These are phyloP conservation scores for Fremontodendron californicum DNA, from an alignment of 345 rosid species.

Conservation along the genomic window DNA sequence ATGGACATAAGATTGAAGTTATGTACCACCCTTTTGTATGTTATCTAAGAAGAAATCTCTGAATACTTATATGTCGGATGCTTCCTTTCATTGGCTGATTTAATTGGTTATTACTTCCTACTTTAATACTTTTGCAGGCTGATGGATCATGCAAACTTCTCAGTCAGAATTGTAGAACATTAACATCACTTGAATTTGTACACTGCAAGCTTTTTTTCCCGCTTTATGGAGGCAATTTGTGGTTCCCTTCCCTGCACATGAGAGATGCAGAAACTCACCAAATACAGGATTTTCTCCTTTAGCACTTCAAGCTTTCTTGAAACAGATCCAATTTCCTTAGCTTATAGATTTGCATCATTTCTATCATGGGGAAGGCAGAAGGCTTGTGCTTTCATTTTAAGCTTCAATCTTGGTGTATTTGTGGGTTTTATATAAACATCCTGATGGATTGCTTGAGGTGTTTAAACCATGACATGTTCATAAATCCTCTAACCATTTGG, in stretches of 20 bases:
- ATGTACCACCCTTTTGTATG: background rate
- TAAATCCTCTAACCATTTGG: too few species aligned
- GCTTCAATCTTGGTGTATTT: conserved; percentile 7
- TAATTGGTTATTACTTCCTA: conserved; percentile 12
- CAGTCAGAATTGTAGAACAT: conserved; percentile 53
- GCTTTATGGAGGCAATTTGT: conserved; percentile 43
- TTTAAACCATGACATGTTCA: background rate
- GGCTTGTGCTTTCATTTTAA: conserved; percentile 1
- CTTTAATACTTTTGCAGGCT: conserved; percentile 54
- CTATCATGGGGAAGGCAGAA: conserved; percentile 62
- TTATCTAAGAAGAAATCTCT: background rate
- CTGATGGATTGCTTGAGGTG: background rate
- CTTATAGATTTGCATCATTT: conserved; percentile 46
- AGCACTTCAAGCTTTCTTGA: conserved; percentile 49
- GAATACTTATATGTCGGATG: background rate
- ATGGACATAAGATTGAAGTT: background rate
- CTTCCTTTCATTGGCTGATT: background rate
- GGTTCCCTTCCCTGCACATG: conserved; percentile 35
- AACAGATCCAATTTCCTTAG: conserved; percentile 31
- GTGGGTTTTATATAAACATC: conserved; percentile 3
- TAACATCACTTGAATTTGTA: conserved; percentile 60
- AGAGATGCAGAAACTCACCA: conserved; percentile 31
- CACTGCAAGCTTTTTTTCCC: conserved; percentile 72
- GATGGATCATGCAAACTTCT: conserved; percentile 63
- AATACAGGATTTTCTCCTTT: conserved; percentile 49